Base-by-base conservation (phyloP, 2,329 filamentous ascomycete species). In the Alternaria sp. region DNA sequence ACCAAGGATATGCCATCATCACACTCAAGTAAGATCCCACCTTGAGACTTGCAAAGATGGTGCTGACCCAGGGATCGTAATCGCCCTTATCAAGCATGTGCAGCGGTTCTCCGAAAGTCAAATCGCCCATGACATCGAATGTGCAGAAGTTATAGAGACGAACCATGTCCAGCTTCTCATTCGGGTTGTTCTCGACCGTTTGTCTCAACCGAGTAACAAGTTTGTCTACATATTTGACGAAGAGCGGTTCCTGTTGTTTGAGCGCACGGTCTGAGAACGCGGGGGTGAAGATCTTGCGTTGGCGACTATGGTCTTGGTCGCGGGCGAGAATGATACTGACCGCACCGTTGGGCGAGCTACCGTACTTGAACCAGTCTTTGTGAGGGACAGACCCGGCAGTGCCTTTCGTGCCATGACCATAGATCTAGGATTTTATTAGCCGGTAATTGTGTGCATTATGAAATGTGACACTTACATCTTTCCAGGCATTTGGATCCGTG, bases 261-360 rank as follows among this genome's bases (percentile, higher is more conserved):
- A 83, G 64, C 2, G 79, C 79, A 26, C 75, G 74, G 46, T 81
- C 76, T 1, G 79, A 80, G 63, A 83, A 82, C 2, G 79, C 79
- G 43, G 80, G 70, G 2, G 72, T 74, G 28, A 82, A 78, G 9
- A 81, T 68, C 16, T 77, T 74, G 20, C 81, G 75, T 57, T 74
- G 70, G 4, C 79, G 75, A 11, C 68, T 62, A 61, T 83, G 81
- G 24, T 73, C 67, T 16, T 66, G 69, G 36, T 80, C 74, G 28
- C 71, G 66, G 6, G 77, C 63, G n/a, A 43, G 63, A 12, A 78
- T 65, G 4, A 78, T 47, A 24, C 36, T 78, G 67, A 30, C 58
- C 42, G 61, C 68, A 30, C 79, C 78, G 39, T 74, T 74, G 38
- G 68, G 49, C 12, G 66, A 7, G 24, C 41, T 57, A 16, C 63